These are phyloP conservation scores for Aspergillus avenaceus DNA, from an alignment of 495 filamentous ascomycete genomes.

Conservation along the genomic window DNA sequence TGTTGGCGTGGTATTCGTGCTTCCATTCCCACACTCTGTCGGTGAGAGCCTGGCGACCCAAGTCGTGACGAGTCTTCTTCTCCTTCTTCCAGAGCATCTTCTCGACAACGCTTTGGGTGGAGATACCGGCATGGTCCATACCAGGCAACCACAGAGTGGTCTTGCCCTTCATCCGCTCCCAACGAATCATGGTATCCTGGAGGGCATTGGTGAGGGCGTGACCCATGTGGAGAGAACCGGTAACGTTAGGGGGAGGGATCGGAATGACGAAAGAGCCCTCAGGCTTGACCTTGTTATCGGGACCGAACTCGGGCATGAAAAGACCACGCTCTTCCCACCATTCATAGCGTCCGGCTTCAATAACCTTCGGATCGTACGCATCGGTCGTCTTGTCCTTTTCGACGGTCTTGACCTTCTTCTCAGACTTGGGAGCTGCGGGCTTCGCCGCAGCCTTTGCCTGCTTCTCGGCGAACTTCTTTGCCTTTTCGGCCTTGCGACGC, in stretches of 20 bases:
- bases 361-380: conserved; percentile 53
- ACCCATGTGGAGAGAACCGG: conserved; percentile 64
- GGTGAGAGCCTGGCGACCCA: conserved; percentile 58
- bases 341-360: conserved; percentile 53
- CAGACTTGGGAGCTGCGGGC: conserved; percentile 44
- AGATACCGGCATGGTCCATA: conserved; percentile 75
- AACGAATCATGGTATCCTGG: conserved; percentile 74
- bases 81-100: conserved; percentile 68
- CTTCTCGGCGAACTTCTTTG: conserved; percentile 57
- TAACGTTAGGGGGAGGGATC: conserved; percentile 77
- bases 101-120: conserved; percentile 73
- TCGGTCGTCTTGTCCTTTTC: conserved; percentile 50
- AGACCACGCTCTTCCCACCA: conserved; percentile 64
- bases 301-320: conserved; percentile 66
- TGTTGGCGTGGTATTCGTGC: conserved; percentile 60
- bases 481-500: conserved; percentile 56
- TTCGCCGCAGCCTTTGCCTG: conserved; percentile 46
- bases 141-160: conserved; percentile 71
- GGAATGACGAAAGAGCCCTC: conserved; percentile 69
- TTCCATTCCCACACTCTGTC: conserved; percentile 68
- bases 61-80: conserved; percentile 61
- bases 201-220: conserved; percentile 64
- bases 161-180: conserved; percentile 60
- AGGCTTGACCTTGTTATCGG: conserved; percentile 63
- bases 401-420: conserved; percentile 51